Evolutionary conservation across 2,329 filamentous ascomycete species (phyloP), one percentile per base, ranked within the genome.

Genomic region (Nothopassalora personata): DNA sequence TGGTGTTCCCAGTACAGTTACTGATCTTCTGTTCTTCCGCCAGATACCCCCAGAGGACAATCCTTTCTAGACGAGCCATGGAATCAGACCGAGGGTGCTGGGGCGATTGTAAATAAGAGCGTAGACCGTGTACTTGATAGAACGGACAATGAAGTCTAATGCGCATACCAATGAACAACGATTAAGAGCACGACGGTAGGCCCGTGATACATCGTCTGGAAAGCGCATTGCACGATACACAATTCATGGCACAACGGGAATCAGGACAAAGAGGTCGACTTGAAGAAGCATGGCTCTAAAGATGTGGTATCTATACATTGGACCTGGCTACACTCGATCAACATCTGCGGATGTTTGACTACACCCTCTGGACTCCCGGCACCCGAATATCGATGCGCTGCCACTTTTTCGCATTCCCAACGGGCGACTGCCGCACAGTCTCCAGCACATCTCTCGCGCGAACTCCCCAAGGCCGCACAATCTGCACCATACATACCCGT

Each of bases 11-110:
- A 23, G 23, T 23, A 3, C 23, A 23, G 23, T 23, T 23, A 23
- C 23, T 23, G 23, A 23, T 23, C 23, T 23, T 23, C 23, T 23
- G 23, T 23, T 23, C 23, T 23, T 23, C 23, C 23, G 23, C 3
- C 23, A 23, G 72, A 76, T 86, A 65, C 74, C 84, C 61, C 81
- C 84, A 19, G 83, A 86, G 78, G 84, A 87, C 75, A 86, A 86
- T 75, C 79, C 79, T n/a, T 81, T 81, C 71, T 81, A 75, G 66
- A 62, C 53, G 53, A 54, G 43, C n/a, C 39, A 8, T 31, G 18
- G 34, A 10, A 13, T 15, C 51, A 54, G 28, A 43, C 27, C 18
- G 49, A 31, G 19, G 23, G 19, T 43, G 46, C 13, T 59, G 33
- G 30, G 54, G 30, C 45, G 31, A 23, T 58, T 65, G 60, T 63